These are phyloP conservation scores for Meyerozyma athensensis DNA, from an alignment of 1,139 yeast genomes.

Conservation along the genomic window DNA sequence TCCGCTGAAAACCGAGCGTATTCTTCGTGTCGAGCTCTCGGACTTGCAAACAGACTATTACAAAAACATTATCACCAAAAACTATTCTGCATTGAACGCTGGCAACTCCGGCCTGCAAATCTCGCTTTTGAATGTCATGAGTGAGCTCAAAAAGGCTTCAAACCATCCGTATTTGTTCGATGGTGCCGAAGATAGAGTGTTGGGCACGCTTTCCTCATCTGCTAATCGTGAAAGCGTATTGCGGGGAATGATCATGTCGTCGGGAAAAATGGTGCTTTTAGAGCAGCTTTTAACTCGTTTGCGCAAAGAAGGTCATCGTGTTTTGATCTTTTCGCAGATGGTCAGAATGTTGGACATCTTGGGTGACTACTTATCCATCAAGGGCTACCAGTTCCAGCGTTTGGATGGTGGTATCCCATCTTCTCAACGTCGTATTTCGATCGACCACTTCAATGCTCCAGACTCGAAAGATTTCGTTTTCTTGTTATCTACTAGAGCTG, in stretches of 20 bases:
- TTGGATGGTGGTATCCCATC: conserved; percentile 97
- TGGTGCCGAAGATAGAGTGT: conserved; percentile 82
- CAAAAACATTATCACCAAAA: conserved; percentile 85
- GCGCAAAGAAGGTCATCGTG: conserved; percentile 92
- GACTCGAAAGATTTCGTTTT: conserved; percentile 92
- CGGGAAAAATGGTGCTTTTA: conserved; percentile 94
- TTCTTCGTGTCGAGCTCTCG: conserved; percentile 88
- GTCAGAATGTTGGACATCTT: conserved; percentile 92
- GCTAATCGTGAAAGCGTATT: conserved; percentile 69
- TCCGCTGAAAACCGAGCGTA: conserved; percentile 93
- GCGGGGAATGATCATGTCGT: conserved; percentile 92
- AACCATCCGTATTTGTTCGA: conserved; percentile 96
- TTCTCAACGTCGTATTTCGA: conserved; percentile 86
- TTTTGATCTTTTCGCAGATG: conserved; percentile 93
- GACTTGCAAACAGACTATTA: conserved; percentile 95
- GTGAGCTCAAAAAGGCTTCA: conserved; percentile 92
- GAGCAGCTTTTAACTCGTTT: conserved; percentile 84
- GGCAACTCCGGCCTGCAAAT: conserved; percentile 76
- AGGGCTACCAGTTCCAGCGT: conserved; percentile 89
- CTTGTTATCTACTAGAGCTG: conserved; percentile 91
- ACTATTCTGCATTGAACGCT: conserved; percentile 85
- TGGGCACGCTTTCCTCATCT: conserved; percentile 53
- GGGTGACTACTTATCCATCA: conserved; percentile 86
- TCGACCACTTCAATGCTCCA: conserved; percentile 94
- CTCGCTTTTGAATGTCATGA: conserved; percentile 86